Base-by-base conservation (phyloP, 768 basidiomycete genomes). In the Phanerochaete carnosa region DNA sequence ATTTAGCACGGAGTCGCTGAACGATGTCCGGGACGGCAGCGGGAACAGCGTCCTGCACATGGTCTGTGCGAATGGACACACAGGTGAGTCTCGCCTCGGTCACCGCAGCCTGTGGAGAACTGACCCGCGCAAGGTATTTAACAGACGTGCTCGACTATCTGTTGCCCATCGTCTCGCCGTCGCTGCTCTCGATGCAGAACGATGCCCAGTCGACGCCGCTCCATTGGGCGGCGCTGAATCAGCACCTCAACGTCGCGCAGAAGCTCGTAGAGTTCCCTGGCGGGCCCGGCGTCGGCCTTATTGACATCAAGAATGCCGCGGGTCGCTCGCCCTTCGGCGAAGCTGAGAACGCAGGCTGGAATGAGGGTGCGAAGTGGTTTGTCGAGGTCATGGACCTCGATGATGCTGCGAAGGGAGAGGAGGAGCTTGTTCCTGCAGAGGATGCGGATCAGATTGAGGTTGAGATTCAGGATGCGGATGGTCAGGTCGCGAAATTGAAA, bases 151-250 rank as follows among this genome's bases (percentile, higher is more conserved):
- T 97, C 47, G 79, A 87, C 50, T 87, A 85, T 67, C 79, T 98
- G 15, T 80, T 96, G 3, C 82, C 92, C 1, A 70, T 85, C 57
- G 66, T 83, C 19, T 73, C 79, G 7, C 70, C 87, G 12, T 71
- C 80, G 2, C 73, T 92, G 7, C 68, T 94, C 23, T 75, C 85
- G 1, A 75, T 78, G 0, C 83, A 82, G 61, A 98, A 97, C 69
- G 72, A 71, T 29, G 80, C 90, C 0, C 80, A 85, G 55, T 95
- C 95, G 26, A 95, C 92, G 2, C 82, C 95, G 7, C 74, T 97
- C 6, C 95, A 98, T 69, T 97, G 95, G 95, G 94, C 95, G 0
- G 85, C 90, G 2, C 72, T 94, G 43, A 98, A 97, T 72, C 77
- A 81, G 2, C 95, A 95, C 65, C 82, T 96, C 2, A 69, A 73